Evolutionary conservation across 164 flowering plant species (phyloP), one percentile per base, ranked within the genome.

Genomic region (Aristolochia contorta): DNA sequence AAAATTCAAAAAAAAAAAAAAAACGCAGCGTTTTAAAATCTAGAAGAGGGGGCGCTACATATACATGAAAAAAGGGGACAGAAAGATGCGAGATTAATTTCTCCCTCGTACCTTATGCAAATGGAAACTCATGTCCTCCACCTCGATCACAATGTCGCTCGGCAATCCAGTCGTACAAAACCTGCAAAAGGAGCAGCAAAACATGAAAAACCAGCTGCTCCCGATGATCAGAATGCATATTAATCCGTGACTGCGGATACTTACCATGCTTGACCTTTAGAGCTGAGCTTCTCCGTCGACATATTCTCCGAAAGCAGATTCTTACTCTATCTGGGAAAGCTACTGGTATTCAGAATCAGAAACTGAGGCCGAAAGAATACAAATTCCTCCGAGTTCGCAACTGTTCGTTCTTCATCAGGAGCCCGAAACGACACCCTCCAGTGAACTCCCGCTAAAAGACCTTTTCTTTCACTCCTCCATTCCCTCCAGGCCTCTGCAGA

Each of bases 261-360:
- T 56, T 16, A 90, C 97, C 98, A 92, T 72, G 98, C 98, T 77
- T 92, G 96, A 41, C 91, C 91, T 77, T 82, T 89, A 71, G 96
- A 80, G 71, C 66, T 72, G 12, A 73, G 72, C 54, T 78, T 84
- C 59, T 84, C 87, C 16, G 84, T 61, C 3, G 82, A 84, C 86
- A 84, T 82, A 71, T 58, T 46, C 56, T 22, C 19, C 21, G 3
- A 24, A 19, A 52, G 10, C 24, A 52, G 24, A 27, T 14, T 22
- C 56, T 53, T n/a, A n/a, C 54, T 18, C 21, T 9, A 19, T 16
- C 19, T n/a, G 21, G 54, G 12, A n/a, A n/a, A 50, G 21, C 54
- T 12, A 22, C 20, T 50, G 54, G 43, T 37, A 37, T 37, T 37
- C 43, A 37, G 43, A 3, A 37, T 37, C 43, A 37, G 43, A 37